Percentiles rank a stretch among this genome's conserved stretches.
These are phyloP conservation scores for Cladochytrium replicatum DNA, from an alignment of 192 early-diverging fungal genomes.

Conservation along the genomic window DNA sequence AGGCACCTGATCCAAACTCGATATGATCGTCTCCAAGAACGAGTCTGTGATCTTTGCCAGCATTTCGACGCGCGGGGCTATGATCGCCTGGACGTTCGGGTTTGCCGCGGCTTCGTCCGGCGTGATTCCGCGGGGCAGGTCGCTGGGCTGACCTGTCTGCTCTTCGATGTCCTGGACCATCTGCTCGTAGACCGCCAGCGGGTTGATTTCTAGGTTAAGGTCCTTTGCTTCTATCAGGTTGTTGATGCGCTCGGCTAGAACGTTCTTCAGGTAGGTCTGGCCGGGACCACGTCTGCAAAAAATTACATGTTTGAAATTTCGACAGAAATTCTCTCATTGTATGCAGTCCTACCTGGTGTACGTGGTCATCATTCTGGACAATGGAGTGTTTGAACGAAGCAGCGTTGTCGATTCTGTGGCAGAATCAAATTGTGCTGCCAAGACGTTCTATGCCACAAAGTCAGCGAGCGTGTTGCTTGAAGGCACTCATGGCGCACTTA, in stretches of 20 bases:
- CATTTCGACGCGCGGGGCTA: slow-evolving; percentile 67
- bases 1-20: slow-evolving; percentile 71
- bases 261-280: slow-evolving; percentile 83
- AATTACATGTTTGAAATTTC: slow-evolving; percentile 2
- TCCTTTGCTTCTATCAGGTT: slow-evolving; percentile 70
- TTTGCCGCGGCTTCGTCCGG: slow-evolving; percentile 73
- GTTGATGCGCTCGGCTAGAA: slow-evolving; percentile 67
- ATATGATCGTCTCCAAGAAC: slow-evolving; percentile 80
- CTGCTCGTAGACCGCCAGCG: slow-evolving; percentile 81
- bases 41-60: slow-evolving; percentile 77
- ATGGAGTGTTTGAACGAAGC: slow-evolving; percentile 88
- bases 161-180: slow-evolving; percentile 69
- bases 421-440: slow-evolving; percentile 89
- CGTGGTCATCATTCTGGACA: slow-evolving; percentile 97
- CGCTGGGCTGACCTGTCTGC: slow-evolving; percentile 47
- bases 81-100: slow-evolving; percentile 73
- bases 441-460: slow-evolving; percentile 46
- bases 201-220: slow-evolving; percentile 88
- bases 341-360: slow-evolving; percentile 55
- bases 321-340: neutral
- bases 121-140: slow-evolving; percentile 68
- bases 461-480: slow-evolving; percentile 6
- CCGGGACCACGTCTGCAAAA: slow-evolving; percentile 69
- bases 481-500: neutral
- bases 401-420: slow-evolving; percentile 80